These are phyloP conservation scores for Silene latifolia DNA, from an alignment of 148 eudicot species.

Conservation along the genomic window DNA sequence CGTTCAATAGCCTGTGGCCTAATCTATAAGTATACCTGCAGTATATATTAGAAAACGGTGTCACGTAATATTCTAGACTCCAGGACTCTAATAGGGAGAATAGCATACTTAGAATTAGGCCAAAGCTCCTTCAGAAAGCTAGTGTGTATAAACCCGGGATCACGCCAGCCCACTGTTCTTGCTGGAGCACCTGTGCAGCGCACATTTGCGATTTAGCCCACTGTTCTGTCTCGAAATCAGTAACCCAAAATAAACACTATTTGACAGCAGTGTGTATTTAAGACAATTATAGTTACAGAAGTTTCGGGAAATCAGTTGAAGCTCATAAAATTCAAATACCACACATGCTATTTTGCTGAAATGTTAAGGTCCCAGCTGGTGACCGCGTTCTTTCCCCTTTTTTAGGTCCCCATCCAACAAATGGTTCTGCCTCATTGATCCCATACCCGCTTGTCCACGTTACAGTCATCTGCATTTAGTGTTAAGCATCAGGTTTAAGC, in stretches of 20 bases:
- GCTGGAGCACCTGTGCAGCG: constrained; percentile 48
- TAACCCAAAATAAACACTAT: too few relatives aligned
- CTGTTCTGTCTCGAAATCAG: too few relatives aligned
- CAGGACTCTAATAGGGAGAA: background rate
- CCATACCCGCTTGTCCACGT: constrained; percentile 36
- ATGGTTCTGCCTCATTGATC: constrained; percentile 27
- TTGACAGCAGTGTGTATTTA: too few relatives aligned
- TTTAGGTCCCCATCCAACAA: constrained; percentile 26
- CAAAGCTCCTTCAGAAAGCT: constrained; percentile 53
- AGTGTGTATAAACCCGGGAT: constrained; percentile 65
- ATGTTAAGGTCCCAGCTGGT: constrained; percentile 34
- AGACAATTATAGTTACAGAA: background rate
- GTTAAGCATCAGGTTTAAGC: too few relatives aligned
- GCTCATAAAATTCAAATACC: constrained; percentile 7
- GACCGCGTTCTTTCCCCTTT: constrained; percentile 7
- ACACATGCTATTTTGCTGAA: constrained; percentile 30
- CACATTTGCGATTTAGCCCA: background rate
- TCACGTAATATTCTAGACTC: background rate
- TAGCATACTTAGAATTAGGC: constrained; percentile 49
- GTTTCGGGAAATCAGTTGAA: background rate
- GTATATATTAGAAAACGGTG: background rate
- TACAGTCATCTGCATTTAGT: constrained; percentile 26
- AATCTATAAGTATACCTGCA: constrained; percentile 69
- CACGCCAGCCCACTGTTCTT: constrained; percentile 70
- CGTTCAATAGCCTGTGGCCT: constrained; percentile 51